These are phyloP conservation scores for Russula foetens DNA, from an alignment of 768 basidiomycete genomes.

Conservation along the genomic window DNA sequence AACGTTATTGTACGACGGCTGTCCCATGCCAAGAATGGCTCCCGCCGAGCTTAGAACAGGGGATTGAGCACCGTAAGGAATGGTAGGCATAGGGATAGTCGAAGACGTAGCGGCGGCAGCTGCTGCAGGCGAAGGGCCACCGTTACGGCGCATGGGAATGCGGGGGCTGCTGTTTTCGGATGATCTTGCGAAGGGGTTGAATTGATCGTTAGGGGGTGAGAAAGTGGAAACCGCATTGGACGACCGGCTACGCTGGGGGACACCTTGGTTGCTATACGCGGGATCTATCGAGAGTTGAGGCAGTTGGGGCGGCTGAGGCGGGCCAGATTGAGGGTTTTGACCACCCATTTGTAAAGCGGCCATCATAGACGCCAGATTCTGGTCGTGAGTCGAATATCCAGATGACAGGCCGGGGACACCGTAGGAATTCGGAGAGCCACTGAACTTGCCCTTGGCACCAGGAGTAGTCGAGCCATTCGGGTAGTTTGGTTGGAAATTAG, in stretches of 20 bases:
- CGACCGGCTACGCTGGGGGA: constrained; percentile 21
- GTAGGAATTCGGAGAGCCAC: constrained; percentile 43
- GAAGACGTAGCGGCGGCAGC: constrained; percentile 9
- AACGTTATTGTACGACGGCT: constrained; percentile 56
- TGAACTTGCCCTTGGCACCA: constrained; percentile 49
- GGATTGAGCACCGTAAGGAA: constrained; percentile 54
- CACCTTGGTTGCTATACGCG: constrained; percentile 36
- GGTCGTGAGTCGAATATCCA: constrained; percentile 75
- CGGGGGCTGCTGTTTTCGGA: constrained; percentile 46
- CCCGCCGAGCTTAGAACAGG: constrained; percentile 50
- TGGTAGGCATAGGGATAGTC: constrained; percentile 24
- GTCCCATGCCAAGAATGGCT: constrained; percentile 54
- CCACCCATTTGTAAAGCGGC: constrained; percentile 87
- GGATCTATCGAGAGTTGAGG: constrained; percentile 70
- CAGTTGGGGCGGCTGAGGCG: constrained; percentile 60
- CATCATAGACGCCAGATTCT: constrained; percentile 88
- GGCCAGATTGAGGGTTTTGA: constrained; percentile 77
- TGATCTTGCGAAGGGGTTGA: constrained; percentile 50
- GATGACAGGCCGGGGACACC: constrained; percentile 71
- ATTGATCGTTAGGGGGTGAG: constrained; percentile 46
- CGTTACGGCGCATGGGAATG: constrained; percentile 38
- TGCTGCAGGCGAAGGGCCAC: constrained; percentile 29
- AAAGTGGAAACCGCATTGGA: constrained; percentile 38
- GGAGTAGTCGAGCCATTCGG: constrained; percentile 50
- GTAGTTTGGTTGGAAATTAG: constrained; percentile 79